Evolutionary conservation across 768 basidiomycete species (phyloP), one percentile per base, ranked within the genome.

Genomic region (Mycena polygramma): DNA sequence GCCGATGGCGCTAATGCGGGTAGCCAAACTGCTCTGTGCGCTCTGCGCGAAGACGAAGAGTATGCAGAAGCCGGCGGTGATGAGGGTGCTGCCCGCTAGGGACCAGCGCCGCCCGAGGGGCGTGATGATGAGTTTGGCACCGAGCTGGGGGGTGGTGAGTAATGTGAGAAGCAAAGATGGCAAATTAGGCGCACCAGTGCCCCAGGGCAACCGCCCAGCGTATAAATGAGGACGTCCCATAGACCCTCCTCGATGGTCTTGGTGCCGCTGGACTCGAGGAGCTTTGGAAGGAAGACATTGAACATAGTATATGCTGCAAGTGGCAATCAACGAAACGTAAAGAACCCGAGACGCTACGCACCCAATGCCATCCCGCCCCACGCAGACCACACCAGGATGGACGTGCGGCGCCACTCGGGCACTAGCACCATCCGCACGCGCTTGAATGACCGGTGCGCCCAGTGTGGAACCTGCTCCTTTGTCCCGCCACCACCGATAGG

Each of bases 211-310:
- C 95, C 94, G 17, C 93, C 95, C 9, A 95, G 70, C 1, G 95
- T 93, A 73, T 94, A 96, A 41, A 94, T 89, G 39, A 93, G 89
- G n/a, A 95, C 91, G 75, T 96, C 30, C 30, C 30, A 30, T 2
- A 30, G 30, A 30, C 30, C 30, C 6, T 30, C 88, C 73, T 88
- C 86, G 19, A 91, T 77, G 1, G 86, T 83, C 75, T 88, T 87
- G 1, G 84, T 30, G 15, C 76, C 72, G 7, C 60, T 67, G 7
- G 68, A 64, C 81, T 97, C 96, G 45, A 97, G 81, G 14, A 96
- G 82, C 76, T 94, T 97, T 0, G 96, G 96, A 22, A 96, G 86
- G 77, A 89, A 97, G 35, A 96, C 94, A 76, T 97, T 97, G 30
- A 30, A 30, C 30, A 30, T 30, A 30, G 30, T 30, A 75, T 91